Percentiles rank a stretch among this genome's conserved stretches.
phyloP scores from a whole-genome alignment of 768 basidiomycete species.

The Polyporus arcularius region DNA sequence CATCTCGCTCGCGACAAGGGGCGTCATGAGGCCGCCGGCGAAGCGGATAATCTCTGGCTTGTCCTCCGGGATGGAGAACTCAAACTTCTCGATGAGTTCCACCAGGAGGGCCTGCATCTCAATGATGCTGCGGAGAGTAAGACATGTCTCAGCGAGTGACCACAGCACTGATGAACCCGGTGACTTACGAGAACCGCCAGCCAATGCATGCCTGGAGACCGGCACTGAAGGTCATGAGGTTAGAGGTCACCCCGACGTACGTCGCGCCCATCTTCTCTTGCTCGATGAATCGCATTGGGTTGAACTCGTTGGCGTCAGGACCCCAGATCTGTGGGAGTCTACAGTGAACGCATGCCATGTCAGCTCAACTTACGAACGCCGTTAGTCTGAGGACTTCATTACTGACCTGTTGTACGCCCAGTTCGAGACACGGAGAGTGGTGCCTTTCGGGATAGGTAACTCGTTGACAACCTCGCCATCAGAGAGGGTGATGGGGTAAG shows the following conservation, averaged over 20 bases:
- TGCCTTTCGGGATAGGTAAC: conserved; percentile 32
- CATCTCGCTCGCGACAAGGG: conserved; percentile 34
- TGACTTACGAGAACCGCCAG: conserved; percentile 35
- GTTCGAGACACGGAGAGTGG: conserved; percentile 25
- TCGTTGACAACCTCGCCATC: conserved; percentile 27
- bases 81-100: conserved; percentile 38
- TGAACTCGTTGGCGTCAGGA: conserved; percentile 32
- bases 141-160: conserved; percentile 25
- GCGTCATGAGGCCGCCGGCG: conserved; percentile 34
- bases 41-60: conserved; percentile 34
- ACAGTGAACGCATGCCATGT: not conserved
- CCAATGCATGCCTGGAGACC: conserved; percentile 26
- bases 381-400: not conserved
- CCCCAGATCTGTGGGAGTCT: conserved; percentile 31
- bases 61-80: conserved; percentile 33
- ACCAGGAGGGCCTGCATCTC: conserved; percentile 38
- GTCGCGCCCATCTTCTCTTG: conserved; percentile 18
- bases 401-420: conserved; percentile 37
- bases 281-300: conserved; percentile 29
- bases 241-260: not conserved
- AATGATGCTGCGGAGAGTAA: conserved; percentile 24
- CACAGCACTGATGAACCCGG: not conserved
- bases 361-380: not conserved
- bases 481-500: conserved; percentile 29
- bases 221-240: no score